A percentile compares a stretch with the other conserved stretches of the same genome.
These are phyloP conservation scores for Phaeophleospora eucalypticola DNA, from an alignment of 2,329 filamentous ascomycete genomes.

Conservation along the genomic window DNA sequence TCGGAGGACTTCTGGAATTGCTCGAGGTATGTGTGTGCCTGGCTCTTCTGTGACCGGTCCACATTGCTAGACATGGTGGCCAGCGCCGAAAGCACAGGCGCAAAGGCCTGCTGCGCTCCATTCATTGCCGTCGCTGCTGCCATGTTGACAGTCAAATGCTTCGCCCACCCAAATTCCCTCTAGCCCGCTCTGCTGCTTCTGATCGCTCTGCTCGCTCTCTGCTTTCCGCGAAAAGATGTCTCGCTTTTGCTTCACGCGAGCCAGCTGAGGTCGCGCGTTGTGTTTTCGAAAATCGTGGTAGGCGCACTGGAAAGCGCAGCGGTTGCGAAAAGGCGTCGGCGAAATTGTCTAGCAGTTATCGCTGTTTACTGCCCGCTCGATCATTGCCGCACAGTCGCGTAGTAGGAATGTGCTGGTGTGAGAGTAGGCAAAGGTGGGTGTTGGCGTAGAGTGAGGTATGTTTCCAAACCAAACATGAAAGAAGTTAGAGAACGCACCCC, in stretches of 20 bases:
- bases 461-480: neutral
- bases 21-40: conserved; percentile 86
- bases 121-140: conserved; percentile 40
- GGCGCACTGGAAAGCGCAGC: too few species aligned
- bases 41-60: conserved; percentile 76
- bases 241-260: too few species aligned
- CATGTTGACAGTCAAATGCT: conserved; percentile 21
- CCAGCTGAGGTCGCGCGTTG: too few species aligned
- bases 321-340: neutral
- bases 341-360: neutral
- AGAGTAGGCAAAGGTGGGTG: neutral
- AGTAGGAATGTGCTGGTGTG: neutral
- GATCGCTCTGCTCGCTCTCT: neutral
- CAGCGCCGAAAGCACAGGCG: conserved; percentile 81
- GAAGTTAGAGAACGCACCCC: neutral
- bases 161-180: neutral
- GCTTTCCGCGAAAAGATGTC: neutral
- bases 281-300: too few species aligned
- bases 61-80: conserved; percentile 78
- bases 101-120: conserved; percentile 66
- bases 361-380: neutral
- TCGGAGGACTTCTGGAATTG: conserved; percentile 96
- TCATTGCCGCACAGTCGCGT: neutral
- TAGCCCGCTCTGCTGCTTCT: neutral
- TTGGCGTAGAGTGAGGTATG: neutral